Percentiles rank a stretch among this genome's conserved stretches.
Evolutionary conservation across 768 basidiomycete genomes (phyloP).

Genomic region (Kwoniella dendrophila): DNA sequence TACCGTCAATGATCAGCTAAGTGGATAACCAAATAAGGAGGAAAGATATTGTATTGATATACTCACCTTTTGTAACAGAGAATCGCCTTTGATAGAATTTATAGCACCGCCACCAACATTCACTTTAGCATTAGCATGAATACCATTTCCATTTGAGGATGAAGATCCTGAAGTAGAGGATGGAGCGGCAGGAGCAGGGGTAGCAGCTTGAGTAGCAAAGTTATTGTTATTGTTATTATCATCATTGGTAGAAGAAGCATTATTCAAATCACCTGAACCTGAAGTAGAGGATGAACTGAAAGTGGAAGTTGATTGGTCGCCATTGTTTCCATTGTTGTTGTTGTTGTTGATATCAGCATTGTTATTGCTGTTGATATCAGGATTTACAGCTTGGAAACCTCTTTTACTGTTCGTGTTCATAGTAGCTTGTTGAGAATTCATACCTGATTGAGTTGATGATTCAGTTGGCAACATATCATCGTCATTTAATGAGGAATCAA

Average conservation of each 20-base stretch:
- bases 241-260: not conserved
- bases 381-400: not conserved
- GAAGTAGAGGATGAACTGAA: not conserved
- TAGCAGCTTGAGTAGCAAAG: not conserved
- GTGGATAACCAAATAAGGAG: not conserved
- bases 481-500: not conserved
- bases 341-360: not conserved
- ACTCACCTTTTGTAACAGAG: slow-evolving; percentile 11
- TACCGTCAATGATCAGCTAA: not conserved
- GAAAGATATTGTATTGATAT: too few relatives aligned
- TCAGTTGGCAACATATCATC: not conserved
- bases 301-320: too few relatives aligned
- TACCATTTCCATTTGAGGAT: not conserved
- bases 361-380: slow-evolving; percentile 1
- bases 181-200: not conserved
- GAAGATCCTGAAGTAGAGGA: not conserved
- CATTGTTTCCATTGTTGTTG: not conserved
- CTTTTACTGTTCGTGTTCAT: slow-evolving; percentile 8
- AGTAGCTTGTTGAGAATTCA: slow-evolving; percentile 17
- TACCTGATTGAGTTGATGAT: not conserved
- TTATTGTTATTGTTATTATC: not conserved
- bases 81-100: slow-evolving; percentile 5
- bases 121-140: slow-evolving; percentile 11
- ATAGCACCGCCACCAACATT: not conserved
- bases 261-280: not conserved